Evolutionary conservation across 768 basidiomycete species (phyloP).

Genomic region (Mycena amicta): DNA sequence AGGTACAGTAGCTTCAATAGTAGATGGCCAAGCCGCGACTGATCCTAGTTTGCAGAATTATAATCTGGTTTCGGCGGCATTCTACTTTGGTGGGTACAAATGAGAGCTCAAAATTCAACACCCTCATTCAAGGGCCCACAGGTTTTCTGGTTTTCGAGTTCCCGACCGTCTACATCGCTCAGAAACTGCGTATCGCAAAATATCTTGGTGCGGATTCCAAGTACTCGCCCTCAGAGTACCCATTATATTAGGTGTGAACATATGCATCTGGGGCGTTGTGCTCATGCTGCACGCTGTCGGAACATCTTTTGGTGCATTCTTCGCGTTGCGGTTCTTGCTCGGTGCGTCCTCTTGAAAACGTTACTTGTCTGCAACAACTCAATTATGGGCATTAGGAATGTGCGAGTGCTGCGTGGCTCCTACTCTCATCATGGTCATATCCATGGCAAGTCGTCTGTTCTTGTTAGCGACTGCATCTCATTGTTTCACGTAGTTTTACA

Average conservation of each 20-base stretch:
- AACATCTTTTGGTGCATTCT: constrained; percentile 61
- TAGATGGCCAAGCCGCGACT: background rate
- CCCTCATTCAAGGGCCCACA: too few relatives aligned
- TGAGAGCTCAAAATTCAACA: too few relatives aligned
- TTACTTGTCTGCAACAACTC: background rate
- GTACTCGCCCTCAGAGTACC: too few relatives aligned
- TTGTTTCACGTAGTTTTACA: constrained; percentile 46
- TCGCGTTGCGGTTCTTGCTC: constrained; percentile 61
- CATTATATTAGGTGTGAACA: constrained; percentile 58
- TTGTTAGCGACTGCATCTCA: background rate
- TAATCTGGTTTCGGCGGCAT: constrained; percentile 64
- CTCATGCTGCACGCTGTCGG: constrained; percentile 63
- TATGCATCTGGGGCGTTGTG: constrained; percentile 59
- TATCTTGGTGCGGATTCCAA: constrained; percentile 60
- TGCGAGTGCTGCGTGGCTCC: constrained; percentile 69
- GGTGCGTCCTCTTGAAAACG: constrained; percentile 36
- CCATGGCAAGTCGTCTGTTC: constrained; percentile 37
- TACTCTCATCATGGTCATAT: constrained; percentile 60
- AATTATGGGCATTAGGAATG: too few relatives aligned
- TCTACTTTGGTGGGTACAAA: constrained; percentile 65
- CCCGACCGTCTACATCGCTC: constrained; percentile 66
- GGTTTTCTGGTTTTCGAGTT: constrained; percentile 66
- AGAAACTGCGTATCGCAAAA: constrained; percentile 61
- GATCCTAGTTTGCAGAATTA: constrained; percentile 48
- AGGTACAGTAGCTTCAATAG: background rate